phyloP scores from a whole-genome alignment of 2,329 filamentous ascomycete species.

The Cladophialophora exuberans region DNA sequence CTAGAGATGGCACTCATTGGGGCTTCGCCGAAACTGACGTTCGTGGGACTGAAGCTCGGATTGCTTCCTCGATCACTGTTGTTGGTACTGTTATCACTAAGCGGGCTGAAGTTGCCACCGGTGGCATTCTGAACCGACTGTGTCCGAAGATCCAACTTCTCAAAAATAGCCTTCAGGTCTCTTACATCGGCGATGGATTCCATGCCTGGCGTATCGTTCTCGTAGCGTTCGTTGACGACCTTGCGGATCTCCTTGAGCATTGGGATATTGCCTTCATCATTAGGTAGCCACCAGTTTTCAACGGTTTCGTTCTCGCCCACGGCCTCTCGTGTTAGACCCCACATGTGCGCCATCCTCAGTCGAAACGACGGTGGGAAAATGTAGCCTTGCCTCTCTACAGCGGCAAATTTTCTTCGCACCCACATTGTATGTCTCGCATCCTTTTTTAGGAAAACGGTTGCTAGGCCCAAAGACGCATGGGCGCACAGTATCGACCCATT shows the following conservation, averaged over 20 bases:
- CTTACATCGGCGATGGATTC: constrained; percentile 57
- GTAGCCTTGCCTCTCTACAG: constrained; percentile 76
- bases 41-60: constrained; percentile 26
- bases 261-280: constrained; percentile 73
- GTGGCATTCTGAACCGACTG: constrained; percentile 27
- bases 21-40: constrained; percentile 9
- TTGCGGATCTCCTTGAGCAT: constrained; percentile 76
- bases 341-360: constrained; percentile 73
- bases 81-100: constrained; percentile 19
- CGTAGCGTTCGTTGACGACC: constrained; percentile 73
- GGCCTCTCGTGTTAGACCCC: constrained; percentile 49
- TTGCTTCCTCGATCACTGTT: constrained; percentile 24
- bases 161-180: constrained; percentile 75
- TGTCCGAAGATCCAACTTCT: constrained; percentile 60
- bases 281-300: constrained; percentile 85
- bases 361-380: constrained; percentile 78
- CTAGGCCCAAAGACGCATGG: constrained; percentile 76
- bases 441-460: constrained; percentile 76
- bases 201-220: constrained; percentile 44
- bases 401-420: constrained; percentile 77
- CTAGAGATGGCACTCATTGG: background rate
- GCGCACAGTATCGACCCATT: constrained; percentile 71
- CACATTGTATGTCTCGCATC: constrained; percentile 75
- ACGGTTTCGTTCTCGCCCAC: constrained; percentile 61
- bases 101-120: constrained; percentile 15